Conservation (phyloP, 176 grass and related monocot species). For the Triticum timopheevii region DNA sequence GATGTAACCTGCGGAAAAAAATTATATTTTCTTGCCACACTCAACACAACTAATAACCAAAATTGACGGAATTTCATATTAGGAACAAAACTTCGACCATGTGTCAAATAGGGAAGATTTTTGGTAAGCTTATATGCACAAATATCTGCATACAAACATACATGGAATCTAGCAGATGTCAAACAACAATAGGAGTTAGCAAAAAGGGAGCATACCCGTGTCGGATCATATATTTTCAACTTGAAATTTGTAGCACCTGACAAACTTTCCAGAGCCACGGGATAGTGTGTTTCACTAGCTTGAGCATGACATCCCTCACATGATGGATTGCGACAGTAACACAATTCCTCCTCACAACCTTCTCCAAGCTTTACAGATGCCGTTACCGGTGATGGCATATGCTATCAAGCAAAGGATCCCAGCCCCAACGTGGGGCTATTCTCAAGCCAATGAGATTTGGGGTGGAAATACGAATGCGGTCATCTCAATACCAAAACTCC, state of each 20-base stretch:
- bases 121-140: neutral
- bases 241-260: neutral
- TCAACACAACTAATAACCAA: neutral
- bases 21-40: neutral
- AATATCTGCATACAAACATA: neutral
- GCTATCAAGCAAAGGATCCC: neutral
- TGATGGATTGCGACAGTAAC: neutral
- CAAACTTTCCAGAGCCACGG: neutral
- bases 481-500: neutral
- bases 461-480: neutral
- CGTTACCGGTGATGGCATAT: neutral
- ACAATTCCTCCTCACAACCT: neutral
- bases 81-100: neutral
- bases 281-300: neutral
- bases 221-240: neutral
- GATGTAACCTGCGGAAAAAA: too few species aligned
- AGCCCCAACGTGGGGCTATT: neutral
- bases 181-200: neutral
- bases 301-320: neutral
- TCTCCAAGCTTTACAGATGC: neutral
- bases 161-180: neutral
- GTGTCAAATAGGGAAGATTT: neutral
- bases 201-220: neutral
- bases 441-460: neutral
- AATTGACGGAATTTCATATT: neutral